phyloP scores from a whole-genome alignment of 164 flowering plant genomes.

The Cinnamomum chago region DNA sequence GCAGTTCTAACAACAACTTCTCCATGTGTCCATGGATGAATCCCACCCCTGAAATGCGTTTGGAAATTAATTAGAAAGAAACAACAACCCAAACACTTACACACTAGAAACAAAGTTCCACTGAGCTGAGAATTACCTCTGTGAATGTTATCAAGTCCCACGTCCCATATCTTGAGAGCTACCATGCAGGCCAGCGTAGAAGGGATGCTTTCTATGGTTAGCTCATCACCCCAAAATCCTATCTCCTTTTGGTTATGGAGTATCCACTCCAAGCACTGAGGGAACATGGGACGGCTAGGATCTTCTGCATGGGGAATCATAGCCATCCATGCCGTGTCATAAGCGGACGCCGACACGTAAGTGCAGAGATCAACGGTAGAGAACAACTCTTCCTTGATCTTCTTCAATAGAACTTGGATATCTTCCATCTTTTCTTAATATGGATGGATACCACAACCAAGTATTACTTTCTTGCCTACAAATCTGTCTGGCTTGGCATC shows the following conservation, averaged over 20 bases:
- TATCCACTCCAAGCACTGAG: slow-evolving; percentile 37
- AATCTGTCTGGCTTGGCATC: too few relatives aligned
- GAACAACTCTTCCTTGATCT: slow-evolving; percentile 18
- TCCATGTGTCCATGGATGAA: slow-evolving; percentile 1
- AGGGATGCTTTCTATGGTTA: slow-evolving; percentile 30
- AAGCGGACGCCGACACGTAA: slow-evolving; percentile 34
- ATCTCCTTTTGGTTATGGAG: slow-evolving; percentile 30
- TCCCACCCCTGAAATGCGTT: neutral
- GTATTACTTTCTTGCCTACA: too few relatives aligned
- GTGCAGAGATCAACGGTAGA: slow-evolving; percentile 11
- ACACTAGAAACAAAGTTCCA: neutral
- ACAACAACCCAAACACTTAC: neutral
- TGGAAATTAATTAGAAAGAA: neutral
- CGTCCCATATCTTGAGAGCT: slow-evolving; percentile 37
- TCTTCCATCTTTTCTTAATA: neutral
- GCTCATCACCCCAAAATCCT: slow-evolving; percentile 41
- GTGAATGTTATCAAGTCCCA: slow-evolving; percentile 11
- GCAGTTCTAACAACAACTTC: neutral
- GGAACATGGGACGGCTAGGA: slow-evolving; percentile 30
- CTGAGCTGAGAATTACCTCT: slow-evolving; percentile 25
- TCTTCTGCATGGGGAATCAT: slow-evolving; percentile 29
- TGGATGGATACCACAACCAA: too few relatives aligned
- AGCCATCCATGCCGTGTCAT: slow-evolving; percentile 56
- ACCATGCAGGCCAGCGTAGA: slow-evolving; percentile 42
- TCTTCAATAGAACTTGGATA: neutral